phyloP scores from a whole-genome alignment of 2,329 filamentous ascomycete species.

The Hirsutella thompsonii region DNA sequence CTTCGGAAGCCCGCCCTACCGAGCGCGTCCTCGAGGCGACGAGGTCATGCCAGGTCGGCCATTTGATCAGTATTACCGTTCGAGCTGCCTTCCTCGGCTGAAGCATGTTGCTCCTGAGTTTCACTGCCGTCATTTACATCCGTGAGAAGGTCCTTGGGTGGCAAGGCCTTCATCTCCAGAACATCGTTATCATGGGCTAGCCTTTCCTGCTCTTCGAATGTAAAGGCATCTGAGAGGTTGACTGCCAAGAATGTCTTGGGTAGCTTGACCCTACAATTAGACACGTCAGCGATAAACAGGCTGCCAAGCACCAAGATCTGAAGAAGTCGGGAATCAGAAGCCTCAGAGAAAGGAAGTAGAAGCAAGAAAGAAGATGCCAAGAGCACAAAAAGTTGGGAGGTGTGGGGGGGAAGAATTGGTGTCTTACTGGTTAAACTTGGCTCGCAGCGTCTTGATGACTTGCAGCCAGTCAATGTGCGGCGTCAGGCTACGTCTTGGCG shows the following conservation, averaged over 20 bases:
- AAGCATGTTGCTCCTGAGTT: background rate
- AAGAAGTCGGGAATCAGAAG: background rate
- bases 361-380: background rate
- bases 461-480: conserved; percentile 91
- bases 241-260: conserved; percentile 54
- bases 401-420: background rate
- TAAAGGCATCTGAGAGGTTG: conserved; percentile 50
- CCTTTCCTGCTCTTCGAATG: conserved; percentile 43
- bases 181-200: conserved; percentile 32
- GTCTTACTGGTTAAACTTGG: conserved; percentile 85
- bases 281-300: background rate
- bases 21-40: background rate
- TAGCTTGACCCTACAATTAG: conserved; percentile 42
- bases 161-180: conserved; percentile 32
- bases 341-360: background rate
- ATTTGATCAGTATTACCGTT: background rate
- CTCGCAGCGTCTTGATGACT: conserved; percentile 88
- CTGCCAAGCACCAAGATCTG: background rate
- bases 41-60: background rate
- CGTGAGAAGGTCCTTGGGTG: conserved; percentile 16
- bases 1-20: background rate
- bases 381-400: background rate
- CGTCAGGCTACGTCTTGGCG: conserved; percentile 79
- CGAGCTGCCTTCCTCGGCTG: background rate
- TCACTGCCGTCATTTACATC: background rate